A percentile compares a stretch with the other conserved stretches of the same genome.
Conservation (phyloP, 78 protist species). For the Blattamonas nauphoetae region DNA sequence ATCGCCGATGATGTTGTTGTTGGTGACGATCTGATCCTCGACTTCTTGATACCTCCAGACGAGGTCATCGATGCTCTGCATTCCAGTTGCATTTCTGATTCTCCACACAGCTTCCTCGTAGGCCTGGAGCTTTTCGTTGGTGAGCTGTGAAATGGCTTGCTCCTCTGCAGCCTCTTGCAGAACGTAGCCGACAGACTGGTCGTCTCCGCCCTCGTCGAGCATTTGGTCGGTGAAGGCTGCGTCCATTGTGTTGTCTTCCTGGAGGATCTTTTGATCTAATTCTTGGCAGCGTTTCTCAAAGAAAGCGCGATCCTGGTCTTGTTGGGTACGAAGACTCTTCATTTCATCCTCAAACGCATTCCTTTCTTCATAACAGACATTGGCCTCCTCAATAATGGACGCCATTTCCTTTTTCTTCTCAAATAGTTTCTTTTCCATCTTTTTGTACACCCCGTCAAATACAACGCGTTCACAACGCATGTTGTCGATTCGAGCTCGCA, state of each 20-base stretch:
- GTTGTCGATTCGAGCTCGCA: constrained; percentile 60
- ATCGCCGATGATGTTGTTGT: not conserved
- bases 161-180: not conserved
- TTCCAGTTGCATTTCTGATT: constrained; percentile 60
- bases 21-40: constrained; percentile 49
- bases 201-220: not conserved
- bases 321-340: not conserved
- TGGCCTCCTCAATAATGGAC: constrained; percentile 37
- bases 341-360: not conserved
- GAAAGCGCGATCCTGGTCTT: not conserved
- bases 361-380: constrained; percentile 51
- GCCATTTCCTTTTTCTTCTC: constrained; percentile 48
- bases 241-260: not conserved
- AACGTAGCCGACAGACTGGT: not conserved
- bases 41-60: constrained; percentile 35
- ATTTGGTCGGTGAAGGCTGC: not conserved
- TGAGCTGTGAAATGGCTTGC: not conserved
- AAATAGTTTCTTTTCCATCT: constrained; percentile 40
- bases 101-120: constrained; percentile 60
- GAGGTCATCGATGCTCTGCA: constrained; percentile 46
- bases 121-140: constrained; percentile 12
- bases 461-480: constrained; percentile 59
- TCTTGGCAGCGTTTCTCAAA: not conserved
- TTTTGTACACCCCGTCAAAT: constrained; percentile 55
- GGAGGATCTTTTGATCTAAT: constrained; percentile 19